Conservation (phyloP, 2,329 filamentous ascomycete species). For the Phialemonium atrogriseum region DNA sequence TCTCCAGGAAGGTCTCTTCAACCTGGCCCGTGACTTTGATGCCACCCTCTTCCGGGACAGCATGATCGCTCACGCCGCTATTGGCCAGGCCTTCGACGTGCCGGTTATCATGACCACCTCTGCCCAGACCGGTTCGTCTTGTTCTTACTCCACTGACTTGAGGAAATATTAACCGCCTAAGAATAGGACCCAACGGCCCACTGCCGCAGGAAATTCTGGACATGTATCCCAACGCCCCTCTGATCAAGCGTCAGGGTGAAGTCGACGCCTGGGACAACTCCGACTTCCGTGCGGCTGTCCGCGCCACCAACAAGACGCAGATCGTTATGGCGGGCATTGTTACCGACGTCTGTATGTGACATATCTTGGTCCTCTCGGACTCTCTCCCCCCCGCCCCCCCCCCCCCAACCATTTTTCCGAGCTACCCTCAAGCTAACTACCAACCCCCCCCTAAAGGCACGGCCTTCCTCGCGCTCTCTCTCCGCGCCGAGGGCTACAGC, state of each 20-base stretch:
- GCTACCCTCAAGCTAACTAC: too few species aligned
- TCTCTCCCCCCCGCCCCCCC: neutral
- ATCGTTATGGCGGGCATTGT: conserved; percentile 65
- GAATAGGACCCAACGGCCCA: conserved; percentile 61
- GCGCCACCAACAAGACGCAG: conserved; percentile 58
- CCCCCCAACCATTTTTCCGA: too few species aligned
- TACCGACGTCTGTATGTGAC: conserved; percentile 64
- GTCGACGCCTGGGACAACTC: conserved; percentile 72
- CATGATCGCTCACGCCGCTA: conserved; percentile 58
- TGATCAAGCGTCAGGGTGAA: conserved; percentile 62
- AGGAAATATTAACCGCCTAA: too few species aligned
- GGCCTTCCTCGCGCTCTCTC: conserved; percentile 64
- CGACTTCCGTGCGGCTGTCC: conserved; percentile 57
- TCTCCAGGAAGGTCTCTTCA: conserved; percentile 50
- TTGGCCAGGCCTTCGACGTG: conserved; percentile 58
- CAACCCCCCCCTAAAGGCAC: too few species aligned
- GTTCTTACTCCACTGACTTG: too few species aligned
- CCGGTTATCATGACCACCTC: conserved; percentile 66
- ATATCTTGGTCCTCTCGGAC: neutral
- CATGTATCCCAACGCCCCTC: conserved; percentile 57
- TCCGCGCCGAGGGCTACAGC: conserved; percentile 61
- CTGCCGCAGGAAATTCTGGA: conserved; percentile 61
- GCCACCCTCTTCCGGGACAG: conserved; percentile 56
- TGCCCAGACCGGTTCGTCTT: conserved; percentile 41
- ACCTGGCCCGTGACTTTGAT: conserved; percentile 57